phyloP scores from a whole-genome alignment of 1,139 yeast genomes.

The Geotrichum macrosporum region DNA sequence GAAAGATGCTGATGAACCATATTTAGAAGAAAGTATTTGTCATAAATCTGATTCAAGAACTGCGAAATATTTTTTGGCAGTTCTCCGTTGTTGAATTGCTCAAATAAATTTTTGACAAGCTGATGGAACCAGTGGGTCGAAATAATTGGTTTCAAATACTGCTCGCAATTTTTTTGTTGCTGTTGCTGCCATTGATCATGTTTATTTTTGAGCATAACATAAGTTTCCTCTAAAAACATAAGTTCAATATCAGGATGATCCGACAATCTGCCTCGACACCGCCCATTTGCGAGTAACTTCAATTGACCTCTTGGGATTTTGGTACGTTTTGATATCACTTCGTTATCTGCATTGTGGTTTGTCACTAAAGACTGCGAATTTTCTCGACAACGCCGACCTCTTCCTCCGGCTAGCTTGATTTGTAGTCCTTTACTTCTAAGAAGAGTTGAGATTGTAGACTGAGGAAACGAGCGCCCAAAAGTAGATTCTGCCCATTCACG shows the following conservation, averaged over 20 bases:
- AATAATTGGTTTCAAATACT: neutral
- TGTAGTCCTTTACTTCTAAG: conserved; percentile 8
- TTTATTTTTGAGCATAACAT: conserved; percentile 3
- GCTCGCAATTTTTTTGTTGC: neutral
- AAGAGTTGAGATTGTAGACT: conserved; percentile 12
- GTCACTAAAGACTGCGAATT: neutral
- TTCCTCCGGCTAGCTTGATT: conserved; percentile 11
- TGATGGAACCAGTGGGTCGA: conserved; percentile 3
- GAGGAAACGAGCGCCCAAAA: conserved; percentile 12
- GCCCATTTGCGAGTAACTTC: conserved; percentile 12
- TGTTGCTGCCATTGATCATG: neutral
- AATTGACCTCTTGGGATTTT: conserved; percentile 3
- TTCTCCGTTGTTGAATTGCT: neutral
- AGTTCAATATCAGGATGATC: conserved; percentile 9
- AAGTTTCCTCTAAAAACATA: conserved; percentile 12
- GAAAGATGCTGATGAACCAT: conserved; percentile 2
- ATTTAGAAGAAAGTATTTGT: conserved; percentile 13
- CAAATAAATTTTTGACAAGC: conserved; percentile 4
- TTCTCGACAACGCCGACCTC: conserved; percentile 10
- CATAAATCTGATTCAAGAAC: conserved; percentile 15
- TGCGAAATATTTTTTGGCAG: conserved; percentile 11
- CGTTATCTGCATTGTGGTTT: neutral
- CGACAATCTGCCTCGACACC: conserved; percentile 12
- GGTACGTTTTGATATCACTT: neutral
- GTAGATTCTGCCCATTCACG: conserved; percentile 13